phyloP scores from a whole-genome alignment of 2,329 filamentous ascomycete species.

The Cladophialophora exuberans region DNA sequence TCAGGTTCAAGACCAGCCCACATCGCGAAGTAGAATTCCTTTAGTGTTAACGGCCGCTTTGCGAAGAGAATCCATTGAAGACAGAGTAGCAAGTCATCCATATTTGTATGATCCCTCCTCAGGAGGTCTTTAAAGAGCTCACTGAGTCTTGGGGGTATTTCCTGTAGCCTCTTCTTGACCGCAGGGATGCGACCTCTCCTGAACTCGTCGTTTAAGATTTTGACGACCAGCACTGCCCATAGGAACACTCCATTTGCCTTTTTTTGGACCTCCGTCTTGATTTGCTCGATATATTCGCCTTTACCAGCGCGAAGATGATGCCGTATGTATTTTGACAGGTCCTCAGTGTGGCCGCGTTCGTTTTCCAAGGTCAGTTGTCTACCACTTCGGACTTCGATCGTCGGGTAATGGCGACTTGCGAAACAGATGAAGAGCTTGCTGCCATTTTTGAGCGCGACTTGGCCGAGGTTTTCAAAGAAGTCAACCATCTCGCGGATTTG shows the following conservation, averaged over 20 bases:
- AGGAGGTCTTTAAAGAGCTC: not conserved
- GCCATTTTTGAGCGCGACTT: not conserved
- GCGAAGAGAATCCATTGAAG: not conserved
- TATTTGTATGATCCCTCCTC: not conserved
- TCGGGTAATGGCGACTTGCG: not conserved
- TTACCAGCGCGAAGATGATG: not conserved
- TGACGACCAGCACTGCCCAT: slow-evolving; percentile 48
- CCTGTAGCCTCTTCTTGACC: not conserved
- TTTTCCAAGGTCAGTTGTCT: not conserved
- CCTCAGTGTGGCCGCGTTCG: not conserved
- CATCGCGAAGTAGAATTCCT: not conserved
- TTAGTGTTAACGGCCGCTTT: not conserved
- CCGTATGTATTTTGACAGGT: not conserved
- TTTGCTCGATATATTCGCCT: not conserved
- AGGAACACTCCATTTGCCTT: slow-evolving; percentile 45
- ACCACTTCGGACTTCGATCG: not conserved
- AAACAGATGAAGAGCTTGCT: not conserved
- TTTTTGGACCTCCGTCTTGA: not conserved
- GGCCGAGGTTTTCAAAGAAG: not conserved
- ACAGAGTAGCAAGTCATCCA: not conserved
- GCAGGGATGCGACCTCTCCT: slow-evolving; percentile 32
- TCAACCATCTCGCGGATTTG: not conserved
- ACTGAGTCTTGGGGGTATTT: not conserved
- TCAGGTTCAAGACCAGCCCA: not conserved
- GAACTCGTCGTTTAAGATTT: slow-evolving; percentile 46